Conservation (phyloP, 805 yeast genomes). For the Priceomyces melissophilus region DNA sequence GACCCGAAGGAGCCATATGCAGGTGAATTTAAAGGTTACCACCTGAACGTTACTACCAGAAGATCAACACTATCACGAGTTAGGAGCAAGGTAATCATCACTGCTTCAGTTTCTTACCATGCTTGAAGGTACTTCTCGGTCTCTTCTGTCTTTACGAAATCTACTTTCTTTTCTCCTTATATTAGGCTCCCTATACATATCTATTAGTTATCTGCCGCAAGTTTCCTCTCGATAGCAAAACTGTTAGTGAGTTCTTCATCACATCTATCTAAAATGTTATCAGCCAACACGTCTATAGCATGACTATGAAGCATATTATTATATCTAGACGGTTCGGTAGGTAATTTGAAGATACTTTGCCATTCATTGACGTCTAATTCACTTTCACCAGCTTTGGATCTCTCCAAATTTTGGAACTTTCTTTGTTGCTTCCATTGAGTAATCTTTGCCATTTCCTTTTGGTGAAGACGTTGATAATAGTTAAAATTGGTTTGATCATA, state of each 20-base stretch:
- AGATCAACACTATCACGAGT: too few species aligned
- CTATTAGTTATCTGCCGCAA: slow-evolving; percentile 21
- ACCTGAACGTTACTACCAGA: too few species aligned
- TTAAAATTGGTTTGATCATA: slow-evolving; percentile 77
- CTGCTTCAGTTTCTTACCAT: too few species aligned
- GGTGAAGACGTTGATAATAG: slow-evolving; percentile 73
- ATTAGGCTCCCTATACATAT: background rate
- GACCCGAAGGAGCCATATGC: background rate
- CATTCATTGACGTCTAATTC: slow-evolving; percentile 60
- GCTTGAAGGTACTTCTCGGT: too few species aligned
- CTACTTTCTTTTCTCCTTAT: slow-evolving; percentile 1
- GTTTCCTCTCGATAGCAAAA: slow-evolving; percentile 54
- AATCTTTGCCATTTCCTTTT: slow-evolving; percentile 66
- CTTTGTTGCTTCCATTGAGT: slow-evolving; percentile 72
- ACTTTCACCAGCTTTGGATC: slow-evolving; percentile 56
- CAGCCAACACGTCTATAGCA: slow-evolving; percentile 66
- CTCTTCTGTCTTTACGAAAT: background rate
- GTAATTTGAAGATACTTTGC: slow-evolving; percentile 62
- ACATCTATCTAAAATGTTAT: slow-evolving; percentile 67
- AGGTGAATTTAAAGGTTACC: too few species aligned
- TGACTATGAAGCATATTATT: slow-evolving; percentile 68
- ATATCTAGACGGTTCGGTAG: slow-evolving; percentile 70
- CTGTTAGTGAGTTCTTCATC: slow-evolving; percentile 64
- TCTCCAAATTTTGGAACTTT: slow-evolving; percentile 59
- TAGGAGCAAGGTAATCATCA: too few species aligned